These are phyloP conservation scores for Alternaria tenuissima DNA, from an alignment of 2,329 filamentous ascomycete species.

Conservation along the genomic window DNA sequence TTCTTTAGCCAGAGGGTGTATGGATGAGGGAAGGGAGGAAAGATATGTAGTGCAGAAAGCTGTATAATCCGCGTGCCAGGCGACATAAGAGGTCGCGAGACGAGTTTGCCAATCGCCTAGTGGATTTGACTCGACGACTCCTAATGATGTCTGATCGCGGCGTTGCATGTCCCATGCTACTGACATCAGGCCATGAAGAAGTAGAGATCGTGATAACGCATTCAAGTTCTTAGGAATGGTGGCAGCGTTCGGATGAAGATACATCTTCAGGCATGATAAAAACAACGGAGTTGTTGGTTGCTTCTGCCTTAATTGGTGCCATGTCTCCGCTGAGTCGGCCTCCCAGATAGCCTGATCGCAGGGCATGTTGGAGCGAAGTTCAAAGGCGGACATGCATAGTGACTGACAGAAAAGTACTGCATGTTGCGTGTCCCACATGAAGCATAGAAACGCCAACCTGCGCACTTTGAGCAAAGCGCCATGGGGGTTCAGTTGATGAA, in stretches of 20 bases:
- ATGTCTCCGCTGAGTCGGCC: conserved; percentile 61
- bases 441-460: conserved; percentile 66
- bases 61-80: conserved; percentile 68
- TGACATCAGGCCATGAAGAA: conserved; percentile 70
- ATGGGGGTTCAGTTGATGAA: background rate
- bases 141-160: conserved; percentile 68
- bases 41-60: conserved; percentile 55
- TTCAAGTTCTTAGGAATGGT: conserved; percentile 55
- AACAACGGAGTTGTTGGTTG: conserved; percentile 55
- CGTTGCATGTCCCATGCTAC: conserved; percentile 69
- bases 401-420: conserved; percentile 72
- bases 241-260: conserved; percentile 57
- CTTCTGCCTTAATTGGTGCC: conserved; percentile 55
- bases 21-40: conserved; percentile 33
- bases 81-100: conserved; percentile 62
- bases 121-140: conserved; percentile 45
- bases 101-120: conserved; percentile 61
- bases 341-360: conserved; percentile 66
- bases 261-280: conserved; percentile 63
- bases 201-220: conserved; percentile 61
- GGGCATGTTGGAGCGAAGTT: conserved; percentile 65
- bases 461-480: background rate
- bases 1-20: conserved; percentile 47
- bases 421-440: conserved; percentile 73
- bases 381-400: conserved; percentile 71